Evolutionary conservation across 2,329 filamentous ascomycete genomes (phyloP), one percentile per base, ranked within the genome.

Genomic region (Cryphonectria carpinicola): DNA sequence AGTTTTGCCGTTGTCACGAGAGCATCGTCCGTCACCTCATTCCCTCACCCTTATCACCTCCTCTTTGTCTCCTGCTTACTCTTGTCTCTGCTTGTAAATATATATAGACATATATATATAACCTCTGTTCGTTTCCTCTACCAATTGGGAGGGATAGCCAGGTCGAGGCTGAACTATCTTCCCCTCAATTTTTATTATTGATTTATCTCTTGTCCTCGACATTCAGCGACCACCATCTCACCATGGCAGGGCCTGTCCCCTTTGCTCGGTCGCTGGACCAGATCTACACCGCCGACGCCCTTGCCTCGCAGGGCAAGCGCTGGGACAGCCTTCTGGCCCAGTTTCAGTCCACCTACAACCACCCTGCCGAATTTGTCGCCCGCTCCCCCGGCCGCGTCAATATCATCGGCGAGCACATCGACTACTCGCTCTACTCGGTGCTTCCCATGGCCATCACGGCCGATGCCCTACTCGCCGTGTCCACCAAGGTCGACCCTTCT

Each of bases 361-460:
- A 89, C 66, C 83, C 86, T 22, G 90, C 95, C 54, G 87, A 92
- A 71, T 98, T 97, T 77, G 89, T 98, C 28, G 89, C 95, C 13
- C 91, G 96, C 73, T 97, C 95, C 69, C 96, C 96, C 1, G 96
- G 96, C 72, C 89, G 96, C 75, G 96, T 99, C 75, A 98, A 98
- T 84, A 96, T 99, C 78, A 98, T 99, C 79, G 96, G 96, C 81
- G 96, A 99, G 86, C 96, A 99, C 84, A 97, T 99, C 78, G 96
- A 99, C 84, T 99, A 99, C 84, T 97, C 94, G 19, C 89, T 99
- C 28, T 99, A 98, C 85, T 91, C 96, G 76, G 95, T 98, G 71
- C 87, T 99, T 35, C 96, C 96, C 67, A 98, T 98, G 90, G 96
- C 95, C 73, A 94, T 98, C 75, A 94, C 93, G 7, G 93, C 94